phyloP scores from a whole-genome alignment of 2,329 filamentous ascomycete genomes.

The Hypoxylon sp. region DNA sequence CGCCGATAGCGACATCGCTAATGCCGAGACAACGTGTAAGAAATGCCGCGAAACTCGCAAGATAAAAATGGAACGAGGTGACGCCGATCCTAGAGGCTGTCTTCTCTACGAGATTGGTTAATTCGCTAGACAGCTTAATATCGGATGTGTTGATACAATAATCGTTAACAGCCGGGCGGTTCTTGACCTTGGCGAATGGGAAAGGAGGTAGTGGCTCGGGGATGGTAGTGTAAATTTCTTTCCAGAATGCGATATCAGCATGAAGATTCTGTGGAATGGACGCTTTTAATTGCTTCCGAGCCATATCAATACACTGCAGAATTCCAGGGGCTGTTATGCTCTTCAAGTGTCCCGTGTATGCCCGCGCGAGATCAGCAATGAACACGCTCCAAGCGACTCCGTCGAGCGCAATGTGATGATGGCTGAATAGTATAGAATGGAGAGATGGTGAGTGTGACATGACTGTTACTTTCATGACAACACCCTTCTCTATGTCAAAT shows the following conservation, averaged over 20 bases:
- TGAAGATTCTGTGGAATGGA: too few species aligned
- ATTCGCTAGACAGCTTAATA: background rate
- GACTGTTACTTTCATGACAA: background rate
- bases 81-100: conserved; percentile 44
- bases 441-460: background rate
- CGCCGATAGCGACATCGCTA: conserved; percentile 60
- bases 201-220: too few species aligned
- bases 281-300: too few species aligned
- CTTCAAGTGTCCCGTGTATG: too few species aligned
- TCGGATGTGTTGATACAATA: background rate
- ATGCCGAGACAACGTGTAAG: conserved; percentile 52
- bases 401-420: conserved; percentile 4
- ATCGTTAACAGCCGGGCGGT: too few species aligned
- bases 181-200: too few species aligned
- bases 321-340: too few species aligned
- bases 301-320: too few species aligned
- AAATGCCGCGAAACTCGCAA: conserved; percentile 56
- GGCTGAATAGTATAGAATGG: background rate
- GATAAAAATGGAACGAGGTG: conserved; percentile 62
- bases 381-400: background rate
- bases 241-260: too few species aligned
- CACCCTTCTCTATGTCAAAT: background rate
- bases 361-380: too few species aligned
- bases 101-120: background rate
- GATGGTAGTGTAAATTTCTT: too few species aligned